Evolutionary conservation across 176 grass and related monocot species (phyloP), one percentile per base, ranked within the genome.

Genomic region (Oryza glaberrima): DNA sequence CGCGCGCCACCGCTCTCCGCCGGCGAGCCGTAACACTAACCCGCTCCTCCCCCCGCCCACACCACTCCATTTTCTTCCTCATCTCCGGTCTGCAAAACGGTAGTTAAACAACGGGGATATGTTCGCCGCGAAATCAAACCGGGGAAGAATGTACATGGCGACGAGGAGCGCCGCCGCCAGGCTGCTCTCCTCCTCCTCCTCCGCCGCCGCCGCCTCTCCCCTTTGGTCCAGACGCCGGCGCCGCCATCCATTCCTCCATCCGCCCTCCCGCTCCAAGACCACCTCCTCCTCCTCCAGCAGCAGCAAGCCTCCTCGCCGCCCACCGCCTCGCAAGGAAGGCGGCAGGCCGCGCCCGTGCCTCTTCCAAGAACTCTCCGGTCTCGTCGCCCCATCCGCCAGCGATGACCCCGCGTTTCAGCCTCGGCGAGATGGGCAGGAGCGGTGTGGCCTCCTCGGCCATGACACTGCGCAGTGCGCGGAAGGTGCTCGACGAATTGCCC

Each of bases 361-460:
- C 70, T 88, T 88, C 87, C 81, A 80, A 66, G 87, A 88, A 80
- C 79, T 88, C 76, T 79, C 69, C 14, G 47, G 65, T 28, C 16
- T 88, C 9, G 47, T 88, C 22, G 7, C 35, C 7, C 35, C 86
- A 32, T 22, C 72, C 4, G 20, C 26, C 69, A 44, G 20, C 52
- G 69, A 67, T 44, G 76, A 58, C 58, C 60, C 69, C 7, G 68
- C 7, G 6, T 79, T 84, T 65, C 60, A 52, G 17, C 47, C 68
- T 66, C 68, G 9, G 4, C 0, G 9, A 61, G 58, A 67, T 38
- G 46, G 17, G 2, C 28, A 44, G 5, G 0, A 4, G 0, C 0
- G 6, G 10, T 3, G 0, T 38, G 47, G 65, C 3, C 9, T 63
- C 9, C 9, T 63, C 3, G 8, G 26, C 5, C 60, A 48, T 75